phyloP scores from a whole-genome alignment of 495 filamentous ascomycete genomes.

The Aspergillus saccharolyticus region DNA sequence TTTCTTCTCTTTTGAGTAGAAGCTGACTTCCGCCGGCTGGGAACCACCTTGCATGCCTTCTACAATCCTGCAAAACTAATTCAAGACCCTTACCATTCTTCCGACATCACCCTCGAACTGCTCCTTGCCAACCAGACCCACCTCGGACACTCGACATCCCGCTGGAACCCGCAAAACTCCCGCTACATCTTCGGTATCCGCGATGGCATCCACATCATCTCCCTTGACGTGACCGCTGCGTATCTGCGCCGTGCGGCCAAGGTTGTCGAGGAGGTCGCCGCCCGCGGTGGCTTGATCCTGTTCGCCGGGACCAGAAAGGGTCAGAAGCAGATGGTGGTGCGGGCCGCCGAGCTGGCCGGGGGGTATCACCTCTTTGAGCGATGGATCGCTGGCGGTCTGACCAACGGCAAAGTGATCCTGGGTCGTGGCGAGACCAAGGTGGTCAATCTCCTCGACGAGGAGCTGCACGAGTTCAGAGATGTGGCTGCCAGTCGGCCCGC shows the following conservation, averaged over 20 bases:
- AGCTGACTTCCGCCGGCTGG: constrained; percentile 29
- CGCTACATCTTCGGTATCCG: constrained; percentile 93
- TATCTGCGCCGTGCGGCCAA: constrained; percentile 85
- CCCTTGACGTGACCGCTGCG: constrained; percentile 77
- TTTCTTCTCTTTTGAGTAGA: constrained; percentile 16
- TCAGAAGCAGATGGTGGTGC: constrained; percentile 71
- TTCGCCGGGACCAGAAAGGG: constrained; percentile 84
- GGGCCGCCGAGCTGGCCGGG: constrained; percentile 68
- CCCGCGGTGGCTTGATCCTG: constrained; percentile 76
- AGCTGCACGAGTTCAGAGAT: constrained; percentile 57
- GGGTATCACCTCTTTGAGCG: constrained; percentile 89
- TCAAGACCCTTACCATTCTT: constrained; percentile 63
- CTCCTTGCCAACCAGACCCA: constrained; percentile 88
- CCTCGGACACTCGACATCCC: constrained; percentile 84
- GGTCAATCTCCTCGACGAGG: constrained; percentile 64
- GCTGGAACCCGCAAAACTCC: constrained; percentile 94
- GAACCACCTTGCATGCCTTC: constrained; percentile 21
- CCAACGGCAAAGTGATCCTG: constrained; percentile 87
- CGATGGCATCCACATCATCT: constrained; percentile 89
- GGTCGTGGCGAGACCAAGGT: constrained; percentile 59
- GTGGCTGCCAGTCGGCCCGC: constrained; percentile 56
- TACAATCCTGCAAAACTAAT: constrained; percentile 68
- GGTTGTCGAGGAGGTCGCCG: constrained; percentile 80
- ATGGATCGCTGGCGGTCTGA: constrained; percentile 90
- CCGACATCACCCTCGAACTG: constrained; percentile 83